Evolutionary conservation across 768 basidiomycete species (phyloP).

Genomic region (Clitopilus hobsonii): DNA sequence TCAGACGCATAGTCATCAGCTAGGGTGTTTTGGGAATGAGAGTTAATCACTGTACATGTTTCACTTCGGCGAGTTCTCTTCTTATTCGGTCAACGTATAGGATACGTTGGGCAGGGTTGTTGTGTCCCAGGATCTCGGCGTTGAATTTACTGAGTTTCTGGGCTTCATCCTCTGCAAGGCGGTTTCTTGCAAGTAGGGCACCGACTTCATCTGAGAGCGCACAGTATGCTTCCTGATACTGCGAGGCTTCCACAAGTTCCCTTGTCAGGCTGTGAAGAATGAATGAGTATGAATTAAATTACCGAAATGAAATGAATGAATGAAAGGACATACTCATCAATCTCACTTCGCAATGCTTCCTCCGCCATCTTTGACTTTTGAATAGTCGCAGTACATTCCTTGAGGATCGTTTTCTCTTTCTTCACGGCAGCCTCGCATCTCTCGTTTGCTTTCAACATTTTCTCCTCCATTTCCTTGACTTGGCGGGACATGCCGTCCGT

Average conservation of each 20-base stretch:
- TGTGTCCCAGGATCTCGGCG: conserved; percentile 79
- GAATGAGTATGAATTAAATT: conserved; percentile 2
- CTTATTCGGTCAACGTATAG: conserved; percentile 83
- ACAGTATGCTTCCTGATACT: conserved; percentile 70
- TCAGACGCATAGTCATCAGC: neutral
- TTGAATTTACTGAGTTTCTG: conserved; percentile 75
- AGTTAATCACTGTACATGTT: conserved; percentile 59
- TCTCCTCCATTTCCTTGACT: conserved; percentile 19
- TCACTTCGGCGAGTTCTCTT: conserved; percentile 71
- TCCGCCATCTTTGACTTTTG: conserved; percentile 62
- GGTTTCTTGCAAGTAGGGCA: conserved; percentile 62
- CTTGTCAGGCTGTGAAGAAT: conserved; percentile 23
- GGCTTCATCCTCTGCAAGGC: conserved; percentile 78
- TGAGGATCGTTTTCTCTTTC: conserved; percentile 44
- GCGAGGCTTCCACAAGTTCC: conserved; percentile 57
- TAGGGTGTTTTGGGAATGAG: neutral
- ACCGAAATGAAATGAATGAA: neutral
- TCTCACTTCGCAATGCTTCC: conserved; percentile 61
- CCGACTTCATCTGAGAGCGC: conserved; percentile 60
- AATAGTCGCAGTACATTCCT: conserved; percentile 41
- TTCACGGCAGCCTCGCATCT: conserved; percentile 31
- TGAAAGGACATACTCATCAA: conserved; percentile 53
- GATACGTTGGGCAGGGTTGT: conserved; percentile 82
- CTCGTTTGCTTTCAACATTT: conserved; percentile 17
- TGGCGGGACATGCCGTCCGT: conserved; percentile 15